Conservation (phyloP, 257 asterid species). For the Solanum piurae region DNA sequence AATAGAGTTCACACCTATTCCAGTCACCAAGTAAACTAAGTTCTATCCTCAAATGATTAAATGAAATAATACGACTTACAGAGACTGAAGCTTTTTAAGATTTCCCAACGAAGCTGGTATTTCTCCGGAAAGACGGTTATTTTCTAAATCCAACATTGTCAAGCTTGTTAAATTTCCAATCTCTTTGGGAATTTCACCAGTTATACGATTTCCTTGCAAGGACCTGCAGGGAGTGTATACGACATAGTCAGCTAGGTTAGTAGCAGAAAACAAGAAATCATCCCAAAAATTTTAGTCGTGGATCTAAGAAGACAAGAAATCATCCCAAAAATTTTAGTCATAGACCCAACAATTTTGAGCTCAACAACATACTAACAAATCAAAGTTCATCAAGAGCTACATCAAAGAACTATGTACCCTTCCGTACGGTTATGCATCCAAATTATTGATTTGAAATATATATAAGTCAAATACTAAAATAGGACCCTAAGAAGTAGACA, state of each 20-base stretch:
- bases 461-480: neutral
- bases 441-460: neutral
- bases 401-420: neutral
- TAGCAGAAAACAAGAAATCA: neutral
- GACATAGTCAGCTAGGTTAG: neutral
- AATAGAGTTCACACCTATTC: neutral
- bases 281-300: neutral
- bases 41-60: neutral
- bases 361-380: neutral
- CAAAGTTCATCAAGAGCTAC: neutral
- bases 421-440: neutral
- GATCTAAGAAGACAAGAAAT: neutral
- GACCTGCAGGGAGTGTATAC: conserved; percentile 32
- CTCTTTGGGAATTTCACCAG: conserved; percentile 72
- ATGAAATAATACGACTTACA: conserved; percentile 38
- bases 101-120: conserved; percentile 83
- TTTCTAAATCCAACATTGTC: conserved; percentile 76
- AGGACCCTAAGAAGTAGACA: neutral
- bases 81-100: conserved; percentile 53
- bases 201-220: conserved; percentile 76
- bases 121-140: conserved; percentile 62
- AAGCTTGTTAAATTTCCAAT: conserved; percentile 71
- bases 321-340: neutral
- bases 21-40: neutral
- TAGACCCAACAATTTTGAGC: neutral